Evolutionary conservation across 2,329 filamentous ascomycete genomes (phyloP).

Genomic region (Pyricularia grisea): DNA sequence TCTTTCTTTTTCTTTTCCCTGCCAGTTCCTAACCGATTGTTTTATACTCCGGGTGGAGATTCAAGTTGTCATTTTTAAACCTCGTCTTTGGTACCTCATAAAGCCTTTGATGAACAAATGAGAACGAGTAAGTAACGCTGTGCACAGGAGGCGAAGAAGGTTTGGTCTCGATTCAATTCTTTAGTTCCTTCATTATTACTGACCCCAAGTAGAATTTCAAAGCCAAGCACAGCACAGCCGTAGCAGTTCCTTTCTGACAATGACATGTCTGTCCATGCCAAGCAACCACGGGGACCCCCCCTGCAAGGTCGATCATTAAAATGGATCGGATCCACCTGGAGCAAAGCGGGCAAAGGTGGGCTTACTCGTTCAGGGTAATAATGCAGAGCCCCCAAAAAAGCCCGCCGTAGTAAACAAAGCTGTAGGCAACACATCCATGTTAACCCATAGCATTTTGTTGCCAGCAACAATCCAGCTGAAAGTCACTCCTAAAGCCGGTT

Average conservation of each 20-base stretch:
- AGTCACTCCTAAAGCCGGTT: no score
- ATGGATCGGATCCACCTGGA: background rate
- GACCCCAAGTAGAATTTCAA: background rate
- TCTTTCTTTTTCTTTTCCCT: background rate
- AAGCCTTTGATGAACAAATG: background rate
- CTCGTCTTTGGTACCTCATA: background rate
- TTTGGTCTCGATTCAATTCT: background rate
- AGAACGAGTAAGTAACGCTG: background rate
- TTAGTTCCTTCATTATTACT: background rate
- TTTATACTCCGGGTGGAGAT: background rate
- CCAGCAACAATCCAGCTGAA: background rate
- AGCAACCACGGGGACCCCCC: background rate
- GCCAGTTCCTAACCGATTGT: background rate
- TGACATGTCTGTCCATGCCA: background rate
- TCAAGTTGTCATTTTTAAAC: no score
- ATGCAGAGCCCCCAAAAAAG: background rate
- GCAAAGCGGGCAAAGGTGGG: background rate
- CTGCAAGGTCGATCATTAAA: background rate
- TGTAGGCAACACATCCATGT: background rate
- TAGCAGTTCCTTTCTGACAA: background rate
- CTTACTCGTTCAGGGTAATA: background rate
- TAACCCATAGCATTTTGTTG: background rate
- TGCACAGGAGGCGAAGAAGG: background rate
- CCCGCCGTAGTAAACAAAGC: background rate
- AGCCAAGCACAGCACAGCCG: background rate